These are phyloP conservation scores for Populus tremula DNA, from an alignment of 345 rosid species.

Conservation along the genomic window DNA sequence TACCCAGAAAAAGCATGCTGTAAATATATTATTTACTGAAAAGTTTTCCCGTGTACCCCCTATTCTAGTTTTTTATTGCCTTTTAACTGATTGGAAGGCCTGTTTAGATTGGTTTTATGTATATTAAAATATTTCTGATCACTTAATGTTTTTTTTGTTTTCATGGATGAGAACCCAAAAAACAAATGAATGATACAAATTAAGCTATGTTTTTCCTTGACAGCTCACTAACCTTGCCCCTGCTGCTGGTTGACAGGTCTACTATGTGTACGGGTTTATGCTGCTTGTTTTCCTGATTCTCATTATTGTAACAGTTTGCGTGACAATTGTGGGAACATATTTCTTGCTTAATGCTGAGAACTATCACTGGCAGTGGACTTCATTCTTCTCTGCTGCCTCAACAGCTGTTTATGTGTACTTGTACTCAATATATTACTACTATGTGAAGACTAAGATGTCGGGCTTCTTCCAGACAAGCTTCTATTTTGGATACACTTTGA, in stretches of 20 bases:
- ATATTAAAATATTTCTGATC: background rate
- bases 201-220: background rate
- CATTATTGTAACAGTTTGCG: conserved; percentile 80
- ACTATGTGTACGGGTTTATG: conserved; percentile 94
- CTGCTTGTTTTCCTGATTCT: conserved; percentile 84
- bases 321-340: conserved; percentile 88
- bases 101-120: background rate
- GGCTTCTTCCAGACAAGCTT: conserved; percentile 98
- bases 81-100: background rate
- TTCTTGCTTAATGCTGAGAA: conserved; percentile 93
- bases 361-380: conserved; percentile 98
- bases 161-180: background rate
- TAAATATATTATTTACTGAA: background rate
- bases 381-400: conserved; percentile 91
- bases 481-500: conserved; percentile 93
- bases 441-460: conserved; percentile 89
- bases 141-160: background rate
- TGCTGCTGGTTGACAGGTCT: conserved; percentile 51
- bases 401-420: conserved; percentile 86
- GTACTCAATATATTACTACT: conserved; percentile 88
- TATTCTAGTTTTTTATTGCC: background rate
- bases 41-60: background rate
- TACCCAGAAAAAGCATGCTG: background rate
- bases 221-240: background rate
- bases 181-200: background rate